A percentile compares a stretch with the other conserved stretches of the same genome.
phyloP scores from a whole-genome alignment of 2,329 filamentous ascomycete genomes.

The Knoxdaviesia capensis region DNA sequence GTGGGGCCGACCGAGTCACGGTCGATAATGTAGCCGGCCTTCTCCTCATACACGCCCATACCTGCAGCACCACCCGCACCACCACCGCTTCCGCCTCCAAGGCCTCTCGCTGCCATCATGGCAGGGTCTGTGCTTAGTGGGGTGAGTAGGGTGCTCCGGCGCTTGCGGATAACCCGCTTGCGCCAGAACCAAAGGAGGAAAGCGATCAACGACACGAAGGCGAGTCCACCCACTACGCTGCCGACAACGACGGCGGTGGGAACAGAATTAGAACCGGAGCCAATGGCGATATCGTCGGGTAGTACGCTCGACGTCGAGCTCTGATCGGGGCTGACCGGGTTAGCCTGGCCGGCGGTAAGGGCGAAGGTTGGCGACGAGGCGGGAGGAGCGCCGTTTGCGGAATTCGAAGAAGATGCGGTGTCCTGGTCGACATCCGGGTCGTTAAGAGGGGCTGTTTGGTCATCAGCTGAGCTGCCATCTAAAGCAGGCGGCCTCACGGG shows the following conservation, averaged over 20 bases:
- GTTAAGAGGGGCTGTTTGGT: too few relatives aligned
- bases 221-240: conserved; percentile 27
- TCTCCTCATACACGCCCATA: conserved; percentile 10
- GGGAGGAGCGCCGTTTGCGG: too few relatives aligned
- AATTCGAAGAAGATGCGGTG: too few relatives aligned
- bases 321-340: conserved; percentile 2
- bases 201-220: conserved; percentile 22
- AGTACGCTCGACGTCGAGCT: not conserved
- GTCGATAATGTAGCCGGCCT: conserved; percentile 18
- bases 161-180: conserved; percentile 19
- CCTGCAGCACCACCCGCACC: conserved; percentile 5
- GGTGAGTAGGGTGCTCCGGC: conserved; percentile 27
- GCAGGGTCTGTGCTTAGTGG: conserved; percentile 20
- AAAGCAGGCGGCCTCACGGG: too few relatives aligned
- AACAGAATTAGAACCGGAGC: conserved; percentile 4
- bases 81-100: too few relatives aligned
- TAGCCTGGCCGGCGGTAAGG: conserved; percentile 1
- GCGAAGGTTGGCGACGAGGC: not conserved
- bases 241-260: conserved; percentile 26
- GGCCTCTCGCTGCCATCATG: too few relatives aligned
- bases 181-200: conserved; percentile 31
- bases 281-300: conserved; percentile 1
- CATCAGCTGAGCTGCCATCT: too few relatives aligned
- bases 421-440: too few relatives aligned
- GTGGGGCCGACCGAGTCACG: conserved; percentile 28